Evolutionary conservation across 176 grass and related monocot genomes (phyloP).

Genomic region (Zoysia japonica): DNA sequence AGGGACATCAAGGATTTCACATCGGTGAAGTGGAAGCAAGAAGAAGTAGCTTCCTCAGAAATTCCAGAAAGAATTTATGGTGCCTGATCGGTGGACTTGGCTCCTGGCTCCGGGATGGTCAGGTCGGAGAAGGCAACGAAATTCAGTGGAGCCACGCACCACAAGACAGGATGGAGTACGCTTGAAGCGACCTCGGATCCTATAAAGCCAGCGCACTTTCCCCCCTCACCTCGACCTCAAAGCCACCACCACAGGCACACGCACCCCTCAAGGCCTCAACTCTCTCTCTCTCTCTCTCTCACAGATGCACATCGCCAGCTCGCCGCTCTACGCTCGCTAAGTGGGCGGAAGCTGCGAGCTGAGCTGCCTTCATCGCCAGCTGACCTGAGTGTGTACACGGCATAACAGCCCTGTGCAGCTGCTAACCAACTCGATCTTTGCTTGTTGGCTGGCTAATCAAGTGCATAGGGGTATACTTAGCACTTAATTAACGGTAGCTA

Average conservation of each 20-base stretch:
- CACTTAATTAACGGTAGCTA: background rate
- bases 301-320: slow-evolving; percentile 28
- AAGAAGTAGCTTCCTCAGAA: background rate
- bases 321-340: slow-evolving; percentile 28
- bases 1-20: no score
- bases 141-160: background rate
- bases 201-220: slow-evolving; percentile 40
- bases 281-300: background rate
- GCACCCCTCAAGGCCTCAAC: background rate
- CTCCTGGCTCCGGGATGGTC: slow-evolving; percentile 19
- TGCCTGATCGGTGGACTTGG: slow-evolving; percentile 3
- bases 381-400: no score
- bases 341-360: slow-evolving; percentile 24
- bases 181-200: slow-evolving; percentile 47
- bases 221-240: background rate
- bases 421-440: no score
- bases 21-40: background rate
- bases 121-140: slow-evolving; percentile 51
- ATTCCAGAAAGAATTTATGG: slow-evolving; percentile 25
- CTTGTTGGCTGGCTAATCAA: no score
- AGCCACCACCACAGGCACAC: background rate
- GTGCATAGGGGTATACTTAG: no score
- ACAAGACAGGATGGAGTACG: slow-evolving; percentile 40
- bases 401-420: background rate
- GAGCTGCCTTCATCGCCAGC: background rate